Evolutionary conservation across 129 eudicot genomes (phyloP), one percentile per base, ranked within the genome.

Genomic region (Silybum marianum): DNA sequence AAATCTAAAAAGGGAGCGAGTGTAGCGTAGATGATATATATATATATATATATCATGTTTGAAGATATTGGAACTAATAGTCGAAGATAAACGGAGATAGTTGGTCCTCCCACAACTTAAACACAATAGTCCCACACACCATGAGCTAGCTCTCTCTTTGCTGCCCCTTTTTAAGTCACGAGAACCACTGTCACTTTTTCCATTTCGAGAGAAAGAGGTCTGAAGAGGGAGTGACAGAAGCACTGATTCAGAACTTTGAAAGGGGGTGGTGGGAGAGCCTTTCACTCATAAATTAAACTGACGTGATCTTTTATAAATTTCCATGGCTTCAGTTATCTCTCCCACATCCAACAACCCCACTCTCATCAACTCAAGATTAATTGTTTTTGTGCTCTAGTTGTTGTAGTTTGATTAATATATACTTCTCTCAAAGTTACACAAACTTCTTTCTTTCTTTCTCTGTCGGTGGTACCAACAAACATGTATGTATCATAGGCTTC

Each of bases 151-250:
- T 40, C 5, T 4, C 0, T 3, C 39, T 79, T 63, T 34, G 51
- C 54, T 40, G 19, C 60, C 76, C 76, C 89, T 80, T 85, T 86
- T 80, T 86, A 73, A 88, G 92, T 92, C 97, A 92, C 97, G 97
- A 92, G 95, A 87, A 70, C 82, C 89, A 82, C 89, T 85, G 88
- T 70, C 87, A 72, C 84, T 84, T 83, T 84, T 83, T 84, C 80
- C 76, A 80, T 79, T 86, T 84, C 71, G 9, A 72, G 74, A 62
- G 92, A 84, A 89, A 89, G 85, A 79, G 71, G 84, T 39, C 46
- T 72, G 80, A 38, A 18, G 86, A 71, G 89, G 70, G 73, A 84
- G 79, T 88, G 90, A 82, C 91, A 88, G 90, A 86, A 79, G 69
- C 76, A 85, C 89, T 86, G 93, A 83, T 67, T 78, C 86, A 85